These are phyloP conservation scores for Butyriboletus appendiculatus DNA, from an alignment of 1,284 basidiomycete species.

Conservation along the genomic window DNA sequence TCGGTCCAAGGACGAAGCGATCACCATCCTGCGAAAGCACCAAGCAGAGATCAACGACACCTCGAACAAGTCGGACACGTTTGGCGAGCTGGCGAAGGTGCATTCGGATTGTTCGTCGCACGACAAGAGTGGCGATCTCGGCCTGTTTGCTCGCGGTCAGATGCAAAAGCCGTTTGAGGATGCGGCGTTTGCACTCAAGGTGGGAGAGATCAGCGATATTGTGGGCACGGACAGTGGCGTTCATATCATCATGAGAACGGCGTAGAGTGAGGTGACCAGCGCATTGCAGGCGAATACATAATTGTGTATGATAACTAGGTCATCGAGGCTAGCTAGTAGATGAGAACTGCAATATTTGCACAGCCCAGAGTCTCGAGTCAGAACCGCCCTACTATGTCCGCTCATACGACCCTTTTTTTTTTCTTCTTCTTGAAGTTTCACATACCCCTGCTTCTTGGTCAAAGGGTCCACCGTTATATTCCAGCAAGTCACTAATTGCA, in stretches of 20 bases:
- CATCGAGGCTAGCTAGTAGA: too few species aligned
- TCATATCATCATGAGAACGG: constrained; percentile 92
- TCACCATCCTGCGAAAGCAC: constrained; percentile 70
- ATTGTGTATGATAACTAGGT: too few species aligned
- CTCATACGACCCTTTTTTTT: not conserved
- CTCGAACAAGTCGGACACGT: constrained; percentile 49
- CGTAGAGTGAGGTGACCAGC: constrained; percentile 39
- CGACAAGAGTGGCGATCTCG: constrained; percentile 79
- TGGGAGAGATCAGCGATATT: constrained; percentile 86
- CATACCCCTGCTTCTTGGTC: not conserved
- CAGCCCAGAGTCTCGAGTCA: too few species aligned
- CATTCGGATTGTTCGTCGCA: constrained; percentile 92
- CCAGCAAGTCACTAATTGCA: not conserved
- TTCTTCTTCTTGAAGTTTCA: not conserved
- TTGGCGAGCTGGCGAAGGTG: constrained; percentile 70
- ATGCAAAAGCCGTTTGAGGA: constrained; percentile 99
- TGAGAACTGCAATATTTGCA: too few species aligned
- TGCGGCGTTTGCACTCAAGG: constrained; percentile 77
- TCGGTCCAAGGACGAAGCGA: constrained; percentile 88
- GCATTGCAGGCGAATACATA: too few species aligned
- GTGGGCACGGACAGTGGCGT: constrained; percentile 96
- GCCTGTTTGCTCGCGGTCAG: constrained; percentile 82
- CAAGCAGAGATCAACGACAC: constrained; percentile 61
- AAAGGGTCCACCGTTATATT: not conserved
- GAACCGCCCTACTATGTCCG: not conserved